Conservation (phyloP, 2,329 filamentous ascomycete genomes). For the Cadophora sp. region DNA sequence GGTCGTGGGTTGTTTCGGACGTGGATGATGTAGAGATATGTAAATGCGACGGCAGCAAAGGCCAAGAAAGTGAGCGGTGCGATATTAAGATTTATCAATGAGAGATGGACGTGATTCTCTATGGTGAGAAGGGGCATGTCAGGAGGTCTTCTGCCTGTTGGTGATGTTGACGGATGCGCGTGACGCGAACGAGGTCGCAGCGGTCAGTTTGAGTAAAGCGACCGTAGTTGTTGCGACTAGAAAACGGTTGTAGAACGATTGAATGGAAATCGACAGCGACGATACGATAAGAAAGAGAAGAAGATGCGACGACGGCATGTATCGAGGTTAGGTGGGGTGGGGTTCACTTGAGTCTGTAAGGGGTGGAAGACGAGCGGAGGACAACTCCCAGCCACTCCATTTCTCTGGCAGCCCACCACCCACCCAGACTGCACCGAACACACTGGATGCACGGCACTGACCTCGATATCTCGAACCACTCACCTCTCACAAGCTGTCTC, state of each 20-base stretch:
- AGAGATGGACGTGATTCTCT: constrained; percentile 44
- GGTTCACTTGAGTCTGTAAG: constrained; percentile 14
- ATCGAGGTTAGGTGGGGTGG: constrained; percentile 10
- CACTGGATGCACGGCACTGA: constrained; percentile 11
- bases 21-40: constrained; percentile 44
- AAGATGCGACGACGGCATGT: constrained; percentile 3
- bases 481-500: not conserved
- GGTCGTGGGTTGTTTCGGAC: constrained; percentile 37
- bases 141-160: constrained; percentile 30
- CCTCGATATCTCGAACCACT: constrained; percentile 4
- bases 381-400: constrained; percentile 29
- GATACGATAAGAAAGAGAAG: constrained; percentile 1
- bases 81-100: constrained; percentile 44
- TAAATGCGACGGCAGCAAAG: constrained; percentile 38
- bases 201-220: constrained; percentile 15
- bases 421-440: no score
- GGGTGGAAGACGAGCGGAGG: not conserved
- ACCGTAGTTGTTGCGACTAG: constrained; percentile 18
- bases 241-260: constrained; percentile 17
- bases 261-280: constrained; percentile 11
- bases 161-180: constrained; percentile 9
- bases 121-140: constrained; percentile 44
- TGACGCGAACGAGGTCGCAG: constrained; percentile 24
- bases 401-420: constrained; percentile 1
- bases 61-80: constrained; percentile 42